A percentile compares a stretch with the other conserved stretches of the same genome.
phyloP scores from a whole-genome alignment of 208 protist genomes.

The Leishmania tropica region DNA sequence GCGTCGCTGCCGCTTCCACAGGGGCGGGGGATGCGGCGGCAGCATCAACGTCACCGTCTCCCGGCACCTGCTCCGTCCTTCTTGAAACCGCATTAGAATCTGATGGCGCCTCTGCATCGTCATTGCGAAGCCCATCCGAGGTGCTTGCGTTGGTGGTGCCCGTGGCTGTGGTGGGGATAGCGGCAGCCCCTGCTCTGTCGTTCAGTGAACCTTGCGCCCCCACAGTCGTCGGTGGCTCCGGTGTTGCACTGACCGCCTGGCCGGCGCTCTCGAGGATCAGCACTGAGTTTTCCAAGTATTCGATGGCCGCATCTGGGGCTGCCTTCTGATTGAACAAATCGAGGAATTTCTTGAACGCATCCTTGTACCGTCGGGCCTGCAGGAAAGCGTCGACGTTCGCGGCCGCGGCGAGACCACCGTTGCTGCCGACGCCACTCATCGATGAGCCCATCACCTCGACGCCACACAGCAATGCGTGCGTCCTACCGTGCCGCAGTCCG shows the following conservation, averaged over 20 bases:
- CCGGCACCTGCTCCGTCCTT: neutral
- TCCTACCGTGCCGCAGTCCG: conserved; percentile 8
- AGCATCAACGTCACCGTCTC: neutral
- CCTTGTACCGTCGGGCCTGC: conserved; percentile 64
- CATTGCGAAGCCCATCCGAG: neutral
- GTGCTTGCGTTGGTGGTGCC: neutral
- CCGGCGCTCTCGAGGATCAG: conserved; percentile 21
- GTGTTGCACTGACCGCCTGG: neutral
- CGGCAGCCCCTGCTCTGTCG: neutral
- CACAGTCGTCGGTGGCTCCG: neutral
- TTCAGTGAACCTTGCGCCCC: neutral
- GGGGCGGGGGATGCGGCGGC: conserved; percentile 1
- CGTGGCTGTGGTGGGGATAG: neutral
- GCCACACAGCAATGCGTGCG: neutral
- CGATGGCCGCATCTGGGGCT: conserved; percentile 49
- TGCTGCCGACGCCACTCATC: conserved; percentile 3
- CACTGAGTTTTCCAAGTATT: conserved; percentile 53
- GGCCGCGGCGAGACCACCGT: neutral
- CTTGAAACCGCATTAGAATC: neutral
- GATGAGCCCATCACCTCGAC: neutral
- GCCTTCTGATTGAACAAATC: conserved; percentile 72
- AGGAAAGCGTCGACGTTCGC: conserved; percentile 45
- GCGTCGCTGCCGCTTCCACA: neutral
- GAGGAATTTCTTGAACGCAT: conserved; percentile 71
- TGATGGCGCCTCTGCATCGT: neutral